Evolutionary conservation across 2,329 filamentous ascomycete genomes (phyloP).

Genomic region (Penicillium sp.): DNA sequence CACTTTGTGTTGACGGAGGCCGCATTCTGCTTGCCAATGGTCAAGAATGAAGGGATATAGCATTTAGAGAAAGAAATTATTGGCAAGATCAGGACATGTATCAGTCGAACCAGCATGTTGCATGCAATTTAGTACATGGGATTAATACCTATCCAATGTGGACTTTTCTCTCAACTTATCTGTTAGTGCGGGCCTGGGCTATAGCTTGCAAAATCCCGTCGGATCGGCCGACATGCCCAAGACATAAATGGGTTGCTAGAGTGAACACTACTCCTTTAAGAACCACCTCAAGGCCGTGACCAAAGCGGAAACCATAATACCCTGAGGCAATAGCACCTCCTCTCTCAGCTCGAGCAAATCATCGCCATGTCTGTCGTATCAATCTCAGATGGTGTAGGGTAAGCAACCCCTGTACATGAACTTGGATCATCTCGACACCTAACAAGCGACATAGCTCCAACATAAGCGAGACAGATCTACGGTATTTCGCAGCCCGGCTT

Average conservation of each 20-base stretch:
- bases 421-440: neutral
- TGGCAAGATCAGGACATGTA: too few species aligned
- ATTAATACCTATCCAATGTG: too few species aligned
- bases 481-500: neutral
- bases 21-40: constrained; percentile 42
- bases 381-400: neutral
- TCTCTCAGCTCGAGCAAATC: neutral
- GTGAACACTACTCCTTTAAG: too few species aligned
- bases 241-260: too few species aligned
- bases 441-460: neutral
- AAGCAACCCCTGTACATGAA: neutral
- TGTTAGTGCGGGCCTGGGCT: neutral
- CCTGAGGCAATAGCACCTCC: neutral
- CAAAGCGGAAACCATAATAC: too few species aligned
- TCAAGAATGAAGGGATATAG: constrained; percentile 22
- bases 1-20: constrained; percentile 41
- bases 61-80: too few species aligned
- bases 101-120: too few species aligned
- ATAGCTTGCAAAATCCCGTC: neutral
- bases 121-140: too few species aligned
- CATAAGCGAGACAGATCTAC: neutral
- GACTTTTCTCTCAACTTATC: neutral
- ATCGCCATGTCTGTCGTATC: neutral
- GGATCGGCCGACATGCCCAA: neutral
- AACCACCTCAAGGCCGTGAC: rapidly evolving